Percentiles rank a stretch among this genome's conserved stretches.
Conservation (phyloP, 2,329 filamentous ascomycete genomes). For the Sporothrix protearum region DNA sequence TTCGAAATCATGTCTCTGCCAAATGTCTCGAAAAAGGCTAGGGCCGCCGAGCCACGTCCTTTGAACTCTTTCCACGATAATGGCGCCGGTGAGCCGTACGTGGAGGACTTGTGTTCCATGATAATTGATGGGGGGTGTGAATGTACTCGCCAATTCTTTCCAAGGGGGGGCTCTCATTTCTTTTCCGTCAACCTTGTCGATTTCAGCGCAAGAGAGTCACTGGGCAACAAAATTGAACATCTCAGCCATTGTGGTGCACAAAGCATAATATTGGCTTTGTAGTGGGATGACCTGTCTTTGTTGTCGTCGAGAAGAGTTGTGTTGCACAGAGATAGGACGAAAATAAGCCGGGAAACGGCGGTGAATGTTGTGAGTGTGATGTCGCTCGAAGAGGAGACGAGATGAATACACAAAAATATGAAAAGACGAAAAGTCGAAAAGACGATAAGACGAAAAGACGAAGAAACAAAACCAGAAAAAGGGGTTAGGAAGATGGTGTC, state of each 20-base stretch:
- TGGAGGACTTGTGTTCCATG: not conserved
- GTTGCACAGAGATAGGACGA: not conserved
- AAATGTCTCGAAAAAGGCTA: not conserved
- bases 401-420: not conserved
- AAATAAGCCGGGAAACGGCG: not conserved
- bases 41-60: not conserved
- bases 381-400: not conserved
- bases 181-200: too few relatives aligned
- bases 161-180: not conserved
- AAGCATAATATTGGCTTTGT: not conserved
- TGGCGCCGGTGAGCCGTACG: not conserved
- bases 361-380: not conserved
- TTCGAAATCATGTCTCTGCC: slow-evolving; percentile 1
- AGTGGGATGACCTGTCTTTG: not conserved
- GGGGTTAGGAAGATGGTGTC: not conserved
- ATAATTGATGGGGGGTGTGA: not conserved
- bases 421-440: not conserved
- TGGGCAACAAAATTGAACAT: too few relatives aligned
- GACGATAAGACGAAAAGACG: not conserved
- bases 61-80: too few relatives aligned
- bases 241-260: not conserved
- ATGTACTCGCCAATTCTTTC: not conserved
- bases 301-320: not conserved
- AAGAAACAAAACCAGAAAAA: not conserved
- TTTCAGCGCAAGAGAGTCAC: too few relatives aligned